Percentiles rank a stretch among this genome's conserved stretches.
Conservation (phyloP, 805 yeast species). For the Yarrowia sp. region DNA sequence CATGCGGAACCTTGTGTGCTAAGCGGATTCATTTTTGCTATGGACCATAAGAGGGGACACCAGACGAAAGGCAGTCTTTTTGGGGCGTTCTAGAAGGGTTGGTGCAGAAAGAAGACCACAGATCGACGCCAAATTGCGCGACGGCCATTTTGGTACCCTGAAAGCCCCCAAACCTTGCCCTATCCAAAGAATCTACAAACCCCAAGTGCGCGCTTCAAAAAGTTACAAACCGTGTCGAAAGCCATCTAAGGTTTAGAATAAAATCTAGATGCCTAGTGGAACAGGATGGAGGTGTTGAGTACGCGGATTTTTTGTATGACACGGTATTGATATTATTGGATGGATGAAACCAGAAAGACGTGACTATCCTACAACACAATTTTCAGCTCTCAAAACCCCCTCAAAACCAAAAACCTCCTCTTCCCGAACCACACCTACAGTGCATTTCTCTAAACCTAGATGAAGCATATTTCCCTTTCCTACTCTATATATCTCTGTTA, state of each 20-base stretch:
- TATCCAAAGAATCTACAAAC: not conserved
- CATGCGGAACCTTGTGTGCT: not conserved
- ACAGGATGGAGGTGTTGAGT: too few relatives aligned
- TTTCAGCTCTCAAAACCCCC: not conserved
- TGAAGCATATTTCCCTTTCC: not conserved
- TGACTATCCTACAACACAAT: not conserved
- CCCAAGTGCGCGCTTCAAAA: not conserved
- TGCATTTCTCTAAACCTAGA: not conserved
- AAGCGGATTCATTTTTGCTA: not conserved
- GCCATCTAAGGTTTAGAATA: not conserved
- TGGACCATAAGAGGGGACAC: not conserved
- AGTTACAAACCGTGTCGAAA: not conserved
- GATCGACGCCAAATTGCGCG: too few relatives aligned
- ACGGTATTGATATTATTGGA: not conserved
- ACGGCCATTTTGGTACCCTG: too few relatives aligned
- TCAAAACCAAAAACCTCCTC: too few relatives aligned
- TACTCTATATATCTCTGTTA: not conserved
- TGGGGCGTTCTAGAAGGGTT: too few relatives aligned
- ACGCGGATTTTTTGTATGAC: not conserved
- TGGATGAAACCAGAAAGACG: too few relatives aligned
- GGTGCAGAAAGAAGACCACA: too few relatives aligned
- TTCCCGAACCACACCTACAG: not conserved
- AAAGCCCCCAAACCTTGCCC: conserved; percentile 3
- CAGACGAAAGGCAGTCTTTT: too few relatives aligned
- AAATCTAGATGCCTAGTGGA: conserved; percentile 1